Evolutionary conservation across 2,329 filamentous ascomycete genomes (phyloP), one percentile per base, ranked within the genome.

Genomic region (Aureobasidium subglaciale): DNA sequence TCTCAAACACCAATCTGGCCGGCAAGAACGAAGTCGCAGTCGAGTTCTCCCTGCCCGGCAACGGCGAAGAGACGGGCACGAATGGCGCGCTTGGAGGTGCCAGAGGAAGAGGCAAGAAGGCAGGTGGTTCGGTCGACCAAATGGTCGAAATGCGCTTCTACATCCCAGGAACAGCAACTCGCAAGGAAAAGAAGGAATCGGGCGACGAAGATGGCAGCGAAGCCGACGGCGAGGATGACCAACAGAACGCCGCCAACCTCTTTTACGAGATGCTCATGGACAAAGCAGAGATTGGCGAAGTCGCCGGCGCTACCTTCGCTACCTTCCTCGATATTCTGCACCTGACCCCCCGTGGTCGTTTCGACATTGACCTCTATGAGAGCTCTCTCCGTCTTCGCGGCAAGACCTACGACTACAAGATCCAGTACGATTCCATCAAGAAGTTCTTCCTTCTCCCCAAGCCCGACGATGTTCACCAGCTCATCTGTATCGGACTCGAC

Each of bases 401-500:
- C 67, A 99, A 99, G 76, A 99, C 93, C 22, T 99, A 99, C 78
- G 95, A 99, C 76, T 99, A 99, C 83, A 99, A 99, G 81, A 97
- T 99, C 62, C 90, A 96, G 71, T 99, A 96, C 73, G 89, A 96
- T 57, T 84, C 86, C 48, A 90, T 97, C 75, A 99, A 99, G 79
- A 97, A 97, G 71, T 97, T 97, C 70, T 96, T 99, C 85, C 82
- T 97, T 27, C 83, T 99, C 5, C 93, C 93, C 45, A 99, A 99
- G 75, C 93, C 93, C n/a, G 93, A 99, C 70, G 93, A 99, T 63
- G 83, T 93, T 64, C 93, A 99, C 70, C 91, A 88, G 62, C 87
- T 99, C 76, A 89, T 99, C 62, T 92, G 90, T 60, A 86, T 99
- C 62, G 93, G 95, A 54, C 79, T 99, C 32, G 93, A 99, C 66